Base-by-base conservation (phyloP, 768 basidiomycete genomes). In the Suillus fuscotomentosus region DNA sequence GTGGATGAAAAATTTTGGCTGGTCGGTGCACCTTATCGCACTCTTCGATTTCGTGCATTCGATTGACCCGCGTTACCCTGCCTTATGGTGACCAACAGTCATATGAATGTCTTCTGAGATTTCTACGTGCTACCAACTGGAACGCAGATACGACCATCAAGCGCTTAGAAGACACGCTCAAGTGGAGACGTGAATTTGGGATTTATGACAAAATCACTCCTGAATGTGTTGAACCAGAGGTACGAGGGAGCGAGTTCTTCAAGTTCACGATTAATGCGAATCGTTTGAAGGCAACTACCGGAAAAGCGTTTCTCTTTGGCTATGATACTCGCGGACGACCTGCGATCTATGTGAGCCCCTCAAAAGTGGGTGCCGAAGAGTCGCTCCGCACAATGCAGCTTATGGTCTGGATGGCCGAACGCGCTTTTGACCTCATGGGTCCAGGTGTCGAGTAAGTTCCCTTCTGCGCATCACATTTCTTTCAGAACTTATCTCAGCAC, bases 1-100 rank as follows among this genome's bases (percentile, higher is more conserved):
- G 90, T 91, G 39, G 82, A 79, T 41, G 93, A 94, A 72, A 86
- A 85, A 75, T 91, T 91, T 73, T 94, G 91, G 91, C 78, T 94
- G 70, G 84, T 86, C 62, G 57, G 84, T 81, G 39, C 27, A 42
- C 24, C 34, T 34, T 39, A 38, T 45, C 60, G 53, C 62, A 36
- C 22, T 20, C n/a, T 8, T 7, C 48, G 13, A 9, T 36, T 47
- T 2, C 1, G 7, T n/a, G 50, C 41, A 59, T 14, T 20, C 54
- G 41, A 41, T 59, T 59, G 57, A 59, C 42, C 31, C 4, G 20
- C 34, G 11, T 11, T 34, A 36, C 5, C 11, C 78, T 45, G 50
- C 43, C 36, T 20, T 38, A 15, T 20, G 14, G 17, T 20, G 1
- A 39, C 36, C 13, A 22, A 50, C 66, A 76, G 76, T 89, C 89